These are phyloP conservation scores for Ottelia alismoides DNA, from an alignment of 106 monocot species.

Conservation along the genomic window DNA sequence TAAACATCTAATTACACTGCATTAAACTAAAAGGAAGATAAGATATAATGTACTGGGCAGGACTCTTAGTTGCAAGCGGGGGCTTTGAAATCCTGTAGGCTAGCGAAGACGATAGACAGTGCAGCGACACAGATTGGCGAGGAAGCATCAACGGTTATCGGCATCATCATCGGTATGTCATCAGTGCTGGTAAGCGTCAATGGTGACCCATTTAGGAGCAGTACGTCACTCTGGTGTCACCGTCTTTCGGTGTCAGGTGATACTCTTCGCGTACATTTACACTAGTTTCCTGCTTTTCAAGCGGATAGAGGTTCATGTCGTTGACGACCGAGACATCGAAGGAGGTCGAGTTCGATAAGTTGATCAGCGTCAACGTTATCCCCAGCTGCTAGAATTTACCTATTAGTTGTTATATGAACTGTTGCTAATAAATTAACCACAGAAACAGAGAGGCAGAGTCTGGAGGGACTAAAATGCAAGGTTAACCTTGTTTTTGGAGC, in stretches of 20 bases:
- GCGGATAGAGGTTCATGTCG: not conserved
- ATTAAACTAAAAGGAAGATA: too few relatives aligned
- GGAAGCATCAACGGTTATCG: not conserved
- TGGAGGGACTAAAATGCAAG: not conserved
- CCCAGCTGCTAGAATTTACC: too few relatives aligned
- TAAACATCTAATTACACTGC: too few relatives aligned
- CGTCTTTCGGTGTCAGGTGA: conserved; percentile 4
- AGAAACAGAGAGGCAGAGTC: not conserved
- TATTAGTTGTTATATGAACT: too few relatives aligned
- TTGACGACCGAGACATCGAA: not conserved
- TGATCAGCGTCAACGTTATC: conserved; percentile 2
- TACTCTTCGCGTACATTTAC: not conserved
- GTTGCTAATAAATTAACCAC: too few relatives aligned
- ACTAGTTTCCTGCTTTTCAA: not conserved
- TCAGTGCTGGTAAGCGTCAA: not conserved
- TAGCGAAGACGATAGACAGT: not conserved
- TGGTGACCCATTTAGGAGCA: conserved; percentile 4
- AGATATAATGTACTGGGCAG: not conserved
- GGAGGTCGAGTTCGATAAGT: conserved; percentile 2
- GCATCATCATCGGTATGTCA: not conserved
- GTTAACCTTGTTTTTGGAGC: conserved; percentile 41
- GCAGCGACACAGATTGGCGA: not conserved
- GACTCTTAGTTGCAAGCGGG: not conserved
- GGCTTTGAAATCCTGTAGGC: not conserved
- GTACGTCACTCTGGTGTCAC: not conserved